phyloP scores from a whole-genome alignment of 1,284 basidiomycete species.

The Coniophora puteana region DNA sequence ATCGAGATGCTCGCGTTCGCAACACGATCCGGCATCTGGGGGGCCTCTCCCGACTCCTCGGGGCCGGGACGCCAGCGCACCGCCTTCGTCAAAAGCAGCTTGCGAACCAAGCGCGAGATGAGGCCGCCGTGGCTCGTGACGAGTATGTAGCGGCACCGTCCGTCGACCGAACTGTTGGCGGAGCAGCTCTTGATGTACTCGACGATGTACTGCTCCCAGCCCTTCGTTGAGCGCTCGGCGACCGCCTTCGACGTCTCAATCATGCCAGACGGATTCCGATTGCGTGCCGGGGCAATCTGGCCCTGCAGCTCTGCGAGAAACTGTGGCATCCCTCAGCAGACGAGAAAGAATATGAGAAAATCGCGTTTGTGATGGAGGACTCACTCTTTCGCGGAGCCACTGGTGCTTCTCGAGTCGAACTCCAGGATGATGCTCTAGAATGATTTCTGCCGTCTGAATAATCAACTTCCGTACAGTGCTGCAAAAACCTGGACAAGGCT shows the following conservation, averaged over 20 bases:
- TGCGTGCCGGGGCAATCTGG: slow-evolving; percentile 18
- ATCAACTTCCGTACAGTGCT: not conserved
- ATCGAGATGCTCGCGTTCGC: slow-evolving; percentile 53
- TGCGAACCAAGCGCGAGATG: slow-evolving; percentile 49
- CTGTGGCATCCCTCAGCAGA: too few species aligned
- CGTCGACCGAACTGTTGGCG: slow-evolving; percentile 10
- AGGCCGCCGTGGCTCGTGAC: slow-evolving; percentile 65
- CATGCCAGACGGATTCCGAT: slow-evolving; percentile 20
- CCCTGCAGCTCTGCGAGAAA: slow-evolving; percentile 66
- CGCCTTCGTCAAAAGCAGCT: slow-evolving; percentile 38
- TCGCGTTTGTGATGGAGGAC: too few species aligned
- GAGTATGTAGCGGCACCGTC: slow-evolving; percentile 38
- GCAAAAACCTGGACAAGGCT: not conserved
- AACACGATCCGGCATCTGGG: too few species aligned
- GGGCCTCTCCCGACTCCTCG: not conserved
- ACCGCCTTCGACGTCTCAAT: slow-evolving; percentile 41
- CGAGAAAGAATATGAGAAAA: too few species aligned
- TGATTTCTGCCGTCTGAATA: slow-evolving; percentile 58
- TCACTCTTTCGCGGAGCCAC: slow-evolving; percentile 62
- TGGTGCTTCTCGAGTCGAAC: slow-evolving; percentile 38
- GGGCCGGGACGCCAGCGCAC: slow-evolving; percentile 29
- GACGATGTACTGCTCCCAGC: slow-evolving; percentile 56
- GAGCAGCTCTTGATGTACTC: slow-evolving; percentile 19
- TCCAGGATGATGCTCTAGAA: slow-evolving; percentile 49
- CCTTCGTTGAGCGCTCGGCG: slow-evolving; percentile 42